Evolutionary conservation across 2,329 filamentous ascomycete species (phyloP), one percentile per base, ranked within the genome.

Genomic region (Stachybotrys chartarum): DNA sequence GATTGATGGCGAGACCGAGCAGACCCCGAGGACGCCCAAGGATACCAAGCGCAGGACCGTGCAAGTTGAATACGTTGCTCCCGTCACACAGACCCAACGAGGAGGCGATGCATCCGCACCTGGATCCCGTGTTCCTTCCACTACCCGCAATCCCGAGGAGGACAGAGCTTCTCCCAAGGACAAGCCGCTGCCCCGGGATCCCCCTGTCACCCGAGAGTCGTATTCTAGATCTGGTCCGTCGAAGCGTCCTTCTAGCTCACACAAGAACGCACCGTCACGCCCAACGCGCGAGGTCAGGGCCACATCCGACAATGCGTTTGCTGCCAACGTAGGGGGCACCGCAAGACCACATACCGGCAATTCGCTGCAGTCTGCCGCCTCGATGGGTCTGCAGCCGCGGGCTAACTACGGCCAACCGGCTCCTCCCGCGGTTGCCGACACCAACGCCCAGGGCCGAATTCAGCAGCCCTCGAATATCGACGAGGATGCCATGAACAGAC

Each of bases 51-150:
- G 94, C 56, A 85, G 92, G 63, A 99, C 94, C 0, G 91, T 99
- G 0, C 94, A 99, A 73, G 90, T 99, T 58, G 94, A 99, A 75
- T 99, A 99, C 71, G 94, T 97, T 55, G 89, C 92, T 18, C 94
- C 94, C 30, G 86, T 87, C 30, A 95, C 91, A 6, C 86, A 93
- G 66, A 97, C 93, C 1, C 82, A 87, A 59, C 84, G 93, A 60
- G 91, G 88, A 66, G 58, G 70, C 59, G 66, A 72, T 11, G 60
- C 60, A 3, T 57, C 60, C 7, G 53, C 62, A 46, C 57, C 66
- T 11, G 64, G 66, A 49, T 44, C 59, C 8, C 66, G 64, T 30
- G 53, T 59, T 42, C 60, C 58, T n/a, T 63, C 67, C 8, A 60
- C 58, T 51, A 71, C 60, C 67, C 80, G 55, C 74, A 78, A 65